Evolutionary conservation across 108 stramenopile species (phyloP), one percentile per base, ranked within the genome.

Genomic region (Skeletonema menzelii): DNA sequence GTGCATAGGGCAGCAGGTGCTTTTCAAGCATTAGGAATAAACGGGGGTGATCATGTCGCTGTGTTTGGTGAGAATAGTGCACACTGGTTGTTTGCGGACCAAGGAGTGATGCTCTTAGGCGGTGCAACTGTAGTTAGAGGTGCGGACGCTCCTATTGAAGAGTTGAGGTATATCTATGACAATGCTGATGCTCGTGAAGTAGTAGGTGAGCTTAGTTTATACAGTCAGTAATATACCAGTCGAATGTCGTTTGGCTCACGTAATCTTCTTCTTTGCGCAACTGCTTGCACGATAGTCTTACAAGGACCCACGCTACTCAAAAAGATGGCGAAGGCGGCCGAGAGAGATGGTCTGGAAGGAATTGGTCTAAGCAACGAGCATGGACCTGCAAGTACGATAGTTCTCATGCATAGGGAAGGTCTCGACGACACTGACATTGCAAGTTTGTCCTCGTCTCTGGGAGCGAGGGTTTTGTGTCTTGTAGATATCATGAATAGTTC

Each of bases 51-150:
- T 55, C 70, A 77, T 56, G 71, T 72, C 10, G 62, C 76, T 44
- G 38, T 77, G 22, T 77, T 77, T 72, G 76, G 49, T 0, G 76
- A 77, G 63, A 77, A 77, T 20, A 65, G 63, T 22, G 76, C 76
- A 8, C 56, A 65, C 38, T 77, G 76, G 76, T 31, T 77, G 5
- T 65, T 77, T 31, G 53, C 22, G 10, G 76, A 77, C 22, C 70
- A 77, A 12, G 76, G 64, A 13, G 17, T 77, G 10, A 62, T 65
- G 63, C 31, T 49, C 2, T 27, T 63, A 38, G 70, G 66, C 6
- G 76, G 53, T 64, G 34, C 70, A 7, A 69, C 64, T 5, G 76
- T 72, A 12, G 76, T 77, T 19, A 59, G 76, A n/a, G 76, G 76
- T 4, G 70, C 70, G 11, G 76, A 77, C 26, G 76, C 76, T 31